Base-by-base conservation (phyloP, 2,329 filamentous ascomycete genomes). In the Penicillium palitans region DNA sequence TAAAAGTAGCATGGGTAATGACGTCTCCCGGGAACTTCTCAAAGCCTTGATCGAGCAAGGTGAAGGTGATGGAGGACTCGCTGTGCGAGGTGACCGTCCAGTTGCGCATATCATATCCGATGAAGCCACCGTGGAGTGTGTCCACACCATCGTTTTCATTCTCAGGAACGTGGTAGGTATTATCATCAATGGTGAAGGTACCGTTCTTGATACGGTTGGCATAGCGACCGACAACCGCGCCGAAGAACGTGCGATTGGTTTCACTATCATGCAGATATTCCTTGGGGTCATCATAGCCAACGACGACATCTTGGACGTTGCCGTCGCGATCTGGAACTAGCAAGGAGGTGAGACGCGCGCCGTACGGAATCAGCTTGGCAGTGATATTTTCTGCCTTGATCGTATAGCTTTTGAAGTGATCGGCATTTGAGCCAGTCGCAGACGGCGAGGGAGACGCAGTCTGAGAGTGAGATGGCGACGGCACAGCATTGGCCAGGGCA, bases 191-290 rank as follows among this genome's bases (percentile, higher is more conserved):
- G 24, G 74, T 74, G 69, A 84, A 84, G 4, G 81, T 83, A 52
- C 81, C 80, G 58, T 84, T 84, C 73, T 80, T 83, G 70, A 83
- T 83, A 40, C 81, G 79, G 66, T 83, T 83, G 57, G 81, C 81
- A 70, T 83, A 83, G 48, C 81, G 77, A 56, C 81, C 81, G 15
- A 81, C 79, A 6, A 80, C 69, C 2, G 79, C 69, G 19, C 79
- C 79, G 60, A 80, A 80, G 70, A 72, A 81, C 49, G 78, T 81
- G 65, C 80, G 77, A 48, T 77, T 78, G 33, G 77, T 80, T 59
- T 77, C 66, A 9, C 74, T 75, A 61, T 83, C 80, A 27, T 71
- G 69, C 48, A 79, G 60, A 64, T 82, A 79, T 60, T 76, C 63
- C 21, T 70, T 69, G 3, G 76, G 72, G 59, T 80, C 72, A 60